Evolutionary conservation across 2,329 filamentous ascomycete species (phyloP), one percentile per base, ranked within the genome.

Genomic region (Fusarium vanettenii): DNA sequence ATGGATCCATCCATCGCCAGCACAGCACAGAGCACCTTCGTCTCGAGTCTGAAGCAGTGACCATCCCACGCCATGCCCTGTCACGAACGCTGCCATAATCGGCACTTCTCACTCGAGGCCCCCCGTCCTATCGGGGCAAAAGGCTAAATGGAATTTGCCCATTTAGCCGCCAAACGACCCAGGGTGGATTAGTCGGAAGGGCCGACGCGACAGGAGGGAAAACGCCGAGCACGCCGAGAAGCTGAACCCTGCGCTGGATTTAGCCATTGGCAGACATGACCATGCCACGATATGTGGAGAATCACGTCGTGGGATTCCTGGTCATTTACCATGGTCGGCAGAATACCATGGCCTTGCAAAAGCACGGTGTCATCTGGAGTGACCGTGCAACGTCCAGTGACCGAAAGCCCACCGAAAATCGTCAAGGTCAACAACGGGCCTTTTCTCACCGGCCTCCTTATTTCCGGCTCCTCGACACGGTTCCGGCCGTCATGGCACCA

Each of bases 171-270:
- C 29, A 3, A 39, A 27, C 16, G 27, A 62, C 55, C 35, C n/a
- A 41, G 29, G 61, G 43, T 65, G 31, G 22, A 66, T 55, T 43
- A n/a, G n/a, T 48, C 22, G 68, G 48, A 37, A 60, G 50, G 39
- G 16, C 50, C 27, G 48, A 37, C 27, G 35, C 25, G 43, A 33
- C 35, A 39, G 33, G 22, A 37, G 20, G 35, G 57, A 70, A 55
- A 56, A 60, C 33, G 62, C 71, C 69, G 66, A 73, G 59, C 45
- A 27, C 66, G 66, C 63, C 70, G 70, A 60, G 57, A 31, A 43
- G 31, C 39, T 60, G 60, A 70, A 52, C 62, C 63, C 33, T 45
- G 59, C 3, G 10, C 29, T 22, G 33, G 2, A 22, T 63, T 55
- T 63, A 33, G 25, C 37, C 18, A 52, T 9, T n/a, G 41, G 48